Base-by-base conservation (phyloP, 345 rosid genomes). In the Noccaea caerulescens region DNA sequence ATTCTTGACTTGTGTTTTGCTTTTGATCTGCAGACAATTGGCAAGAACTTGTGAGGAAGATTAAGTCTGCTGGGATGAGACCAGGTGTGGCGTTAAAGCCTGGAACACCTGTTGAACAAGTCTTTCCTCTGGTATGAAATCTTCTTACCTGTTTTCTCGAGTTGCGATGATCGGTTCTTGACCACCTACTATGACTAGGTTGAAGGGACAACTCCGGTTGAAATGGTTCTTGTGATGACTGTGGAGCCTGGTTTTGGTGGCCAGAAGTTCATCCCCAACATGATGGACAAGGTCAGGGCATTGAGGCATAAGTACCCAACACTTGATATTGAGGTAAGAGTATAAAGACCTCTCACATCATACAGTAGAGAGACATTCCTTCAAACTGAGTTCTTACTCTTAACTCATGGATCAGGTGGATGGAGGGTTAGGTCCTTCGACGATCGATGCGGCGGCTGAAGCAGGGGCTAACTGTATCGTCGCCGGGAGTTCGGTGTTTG, bases 191-290 rank as follows among this genome's bases (percentile, higher is more conserved):
- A 58, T 45, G 60, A 23, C 75, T 6, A 93, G 98, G 82, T 91
- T n/a, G 90, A 91, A 64, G 80, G 84, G 58, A 76, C 79, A 82
- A 75, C 79, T 79, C 91, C 91, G 0, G 97, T 94, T 38, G 96
- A 91, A 71, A 81, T 91, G 93, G 99, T 93, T 72, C 99, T 91
- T 63, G 93, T 93, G 65, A 90, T 93, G 97, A 90, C 97, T 4
- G 93, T 90, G 14, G 96, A 90, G 71, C 95, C 92, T 76, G 97
- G 93, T 58, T 90, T 90, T 75, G 97, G 97, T 7, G 98, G 97
- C 46, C 96, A 90, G 70, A 89, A 89, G 80, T 93, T 93, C 83
- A 93, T 93, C 93, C 93, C 85, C 16, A 80, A 66, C 34, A 91
- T 70, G 82, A 93, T 93, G 96, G 89, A 88, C 37, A 93, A 89